Evolutionary conservation across 768 basidiomycete species (phyloP), one percentile per base, ranked within the genome.

Genomic region (Rhizopogon roseolus): DNA sequence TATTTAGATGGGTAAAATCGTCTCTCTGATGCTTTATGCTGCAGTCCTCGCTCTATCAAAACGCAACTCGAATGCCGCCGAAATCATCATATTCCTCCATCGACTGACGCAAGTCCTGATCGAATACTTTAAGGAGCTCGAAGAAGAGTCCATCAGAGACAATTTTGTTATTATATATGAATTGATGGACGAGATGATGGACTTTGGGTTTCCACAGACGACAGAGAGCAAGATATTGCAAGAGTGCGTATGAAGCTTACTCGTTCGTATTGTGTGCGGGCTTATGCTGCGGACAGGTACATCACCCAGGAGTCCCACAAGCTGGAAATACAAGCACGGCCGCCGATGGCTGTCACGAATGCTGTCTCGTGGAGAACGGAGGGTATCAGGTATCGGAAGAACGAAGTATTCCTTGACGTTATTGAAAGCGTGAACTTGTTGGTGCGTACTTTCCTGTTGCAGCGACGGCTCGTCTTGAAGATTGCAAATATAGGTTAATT

Each of bases 141-240:
- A 99, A 68, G 97, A 98, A 66, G 97, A 99, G 76, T 95, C 93
- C 45, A 98, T 99, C 66, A 81, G 97, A 7, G 97, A 99, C 72
- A 99, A 99, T 66, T 99, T 99, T 66, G 97, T 99, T 39, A 97
- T 99, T 66, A 97, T 99, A 49, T 99, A 97, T 70, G 96, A 98
- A 68, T 82, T 98, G 51, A 81, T 99, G 76, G 96, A 98, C 64
- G 97, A 99, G 77, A 98, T 98, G 93, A 98, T 98, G 94, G 97
- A 99, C 75, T 99, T 97, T 72, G 97, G 97, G 7, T 98, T 88
- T 67, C 96, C 97, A 0, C 97, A 98, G 71, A 99, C 96, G 40
- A 98, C 97, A 14, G 97, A 99, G 75, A 93, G 91, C 80, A 98
- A 99, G 79, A 99, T 98, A 62, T 72, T 98, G 49, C 96, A 98